These are phyloP conservation scores for Ustilago bromivora DNA, from an alignment of 1,284 basidiomycete genomes.

Conservation along the genomic window DNA sequence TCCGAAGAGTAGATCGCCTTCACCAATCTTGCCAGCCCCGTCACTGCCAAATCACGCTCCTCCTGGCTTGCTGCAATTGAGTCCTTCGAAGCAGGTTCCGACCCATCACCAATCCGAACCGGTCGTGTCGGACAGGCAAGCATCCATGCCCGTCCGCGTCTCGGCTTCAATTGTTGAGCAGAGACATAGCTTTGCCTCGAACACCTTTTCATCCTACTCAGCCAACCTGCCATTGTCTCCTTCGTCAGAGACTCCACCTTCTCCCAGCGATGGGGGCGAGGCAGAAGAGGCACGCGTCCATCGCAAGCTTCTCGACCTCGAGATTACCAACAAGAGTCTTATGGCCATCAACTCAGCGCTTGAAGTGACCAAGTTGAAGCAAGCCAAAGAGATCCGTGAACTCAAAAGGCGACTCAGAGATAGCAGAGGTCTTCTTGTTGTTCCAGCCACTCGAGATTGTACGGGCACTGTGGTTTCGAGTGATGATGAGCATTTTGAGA, in stretches of 20 bases:
- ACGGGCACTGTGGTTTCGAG: constrained; percentile 11
- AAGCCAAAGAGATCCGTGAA: constrained; percentile 70
- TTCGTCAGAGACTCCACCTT: constrained; percentile 31
- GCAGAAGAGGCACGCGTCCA: constrained; percentile 59
- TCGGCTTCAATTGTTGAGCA: constrained; percentile 6
- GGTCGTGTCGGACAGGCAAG: constrained; percentile 18
- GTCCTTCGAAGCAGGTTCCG: constrained; percentile 17
- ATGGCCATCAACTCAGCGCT: constrained; percentile 71
- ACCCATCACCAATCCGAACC: constrained; percentile 13
- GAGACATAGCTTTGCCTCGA: constrained; percentile 26
- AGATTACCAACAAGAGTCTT: constrained; percentile 71
- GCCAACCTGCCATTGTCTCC: constrained; percentile 30
- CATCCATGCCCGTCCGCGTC: constrained; percentile 7
- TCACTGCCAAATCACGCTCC: neutral
- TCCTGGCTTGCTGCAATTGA: constrained; percentile 4
- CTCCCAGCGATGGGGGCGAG: constrained; percentile 40
- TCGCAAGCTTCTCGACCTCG: constrained; percentile 71
- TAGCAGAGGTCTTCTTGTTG: constrained; percentile 22
- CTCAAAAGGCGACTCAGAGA: constrained; percentile 56
- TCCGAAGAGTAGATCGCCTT: constrained; percentile 17
- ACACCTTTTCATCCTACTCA: constrained; percentile 11
- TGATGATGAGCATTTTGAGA: constrained; percentile 37
- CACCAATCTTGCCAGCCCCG: neutral
- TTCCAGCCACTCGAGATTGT: constrained; percentile 11
- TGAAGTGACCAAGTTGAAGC: constrained; percentile 70